phyloP scores from a whole-genome alignment of 139 green algal species.

The Gonium pectorale region DNA sequence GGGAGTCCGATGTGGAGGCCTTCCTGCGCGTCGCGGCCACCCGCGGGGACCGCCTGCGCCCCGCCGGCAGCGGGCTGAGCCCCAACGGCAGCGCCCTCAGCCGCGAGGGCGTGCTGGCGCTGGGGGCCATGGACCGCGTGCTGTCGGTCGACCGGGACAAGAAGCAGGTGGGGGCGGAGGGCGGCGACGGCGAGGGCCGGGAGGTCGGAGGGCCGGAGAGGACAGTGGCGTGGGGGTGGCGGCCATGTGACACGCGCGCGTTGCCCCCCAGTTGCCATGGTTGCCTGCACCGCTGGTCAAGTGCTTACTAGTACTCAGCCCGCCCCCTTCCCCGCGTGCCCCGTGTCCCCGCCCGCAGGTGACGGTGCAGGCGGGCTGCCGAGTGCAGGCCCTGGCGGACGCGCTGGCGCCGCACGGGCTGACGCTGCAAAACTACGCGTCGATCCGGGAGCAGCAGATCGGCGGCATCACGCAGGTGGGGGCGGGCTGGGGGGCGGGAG shows the following conservation, averaged over 20 bases:
- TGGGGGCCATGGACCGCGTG: conserved; percentile 90
- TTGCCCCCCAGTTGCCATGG: too few species aligned
- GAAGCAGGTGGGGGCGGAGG: conserved; percentile 48
- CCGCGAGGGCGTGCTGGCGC: conserved; percentile 89
- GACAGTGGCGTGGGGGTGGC: too few species aligned
- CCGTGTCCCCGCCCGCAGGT: conserved; percentile 58
- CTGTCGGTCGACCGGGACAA: conserved; percentile 80
- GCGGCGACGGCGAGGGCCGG: conserved; percentile 86
- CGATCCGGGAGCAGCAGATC: conserved; percentile 96
- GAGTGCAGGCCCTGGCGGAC: conserved; percentile 87
- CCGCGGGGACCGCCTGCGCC: conserved; percentile 76
- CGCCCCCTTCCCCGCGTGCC: too few species aligned
- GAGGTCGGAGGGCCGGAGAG: conserved; percentile 2
- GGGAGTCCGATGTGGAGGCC: conserved; percentile 83
- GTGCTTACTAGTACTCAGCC: too few species aligned
- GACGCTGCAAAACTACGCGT: conserved; percentile 96
- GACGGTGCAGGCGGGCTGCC: conserved; percentile 85
- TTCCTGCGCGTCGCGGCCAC: conserved; percentile 69
- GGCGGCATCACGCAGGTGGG: conserved; percentile 91
- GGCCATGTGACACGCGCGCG: too few species aligned
- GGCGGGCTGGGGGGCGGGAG: background rate
- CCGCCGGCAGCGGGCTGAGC: conserved; percentile 86
- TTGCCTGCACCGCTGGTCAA: too few species aligned
- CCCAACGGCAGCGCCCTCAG: conserved; percentile 94
- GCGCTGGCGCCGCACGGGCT: conserved; percentile 86